These are phyloP conservation scores for Euclidium syriacum DNA, from an alignment of 345 rosid species.

Conservation along the genomic window DNA sequence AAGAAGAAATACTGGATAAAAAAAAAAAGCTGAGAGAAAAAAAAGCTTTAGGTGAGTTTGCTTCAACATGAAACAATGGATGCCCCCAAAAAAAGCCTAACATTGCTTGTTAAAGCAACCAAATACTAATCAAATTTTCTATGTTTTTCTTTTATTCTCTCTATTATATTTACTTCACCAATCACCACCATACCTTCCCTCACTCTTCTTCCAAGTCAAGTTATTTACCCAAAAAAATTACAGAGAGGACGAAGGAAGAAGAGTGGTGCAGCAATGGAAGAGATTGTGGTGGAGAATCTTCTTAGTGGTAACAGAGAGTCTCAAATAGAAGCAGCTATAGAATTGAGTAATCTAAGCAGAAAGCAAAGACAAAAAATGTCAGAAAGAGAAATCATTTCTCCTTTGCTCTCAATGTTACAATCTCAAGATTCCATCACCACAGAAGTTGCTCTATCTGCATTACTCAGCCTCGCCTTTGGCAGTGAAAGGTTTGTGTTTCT, in stretches of 20 bases:
- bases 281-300: slow-evolving; percentile 44
- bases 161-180: slow-evolving; percentile 23
- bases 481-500: slow-evolving; percentile 58
- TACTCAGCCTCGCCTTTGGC: slow-evolving; percentile 83
- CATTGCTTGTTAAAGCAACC: slow-evolving; percentile 59
- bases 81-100: slow-evolving; percentile 46
- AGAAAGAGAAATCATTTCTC: slow-evolving; percentile 57
- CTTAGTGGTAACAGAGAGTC: slow-evolving; percentile 46
- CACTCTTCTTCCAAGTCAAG: slow-evolving; percentile 33
- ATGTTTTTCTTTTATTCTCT: neutral
- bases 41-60: slow-evolving; percentile 42
- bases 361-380: slow-evolving; percentile 57
- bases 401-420: slow-evolving; percentile 64
- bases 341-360: slow-evolving; percentile 42
- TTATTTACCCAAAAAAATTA: slow-evolving; percentile 5
- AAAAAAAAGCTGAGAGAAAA: slow-evolving; percentile 25
- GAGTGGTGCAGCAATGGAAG: slow-evolving; percentile 46
- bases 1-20: neutral
- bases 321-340: slow-evolving; percentile 58
- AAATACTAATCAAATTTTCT: slow-evolving; percentile 8
- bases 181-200: slow-evolving; percentile 22
- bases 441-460: slow-evolving; percentile 66
- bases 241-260: slow-evolving; percentile 15
- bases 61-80: slow-evolving; percentile 84
- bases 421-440: slow-evolving; percentile 55